These are phyloP conservation scores for Potentilla sterilis DNA, from an alignment of 306 rosid species.

Conservation along the genomic window DNA sequence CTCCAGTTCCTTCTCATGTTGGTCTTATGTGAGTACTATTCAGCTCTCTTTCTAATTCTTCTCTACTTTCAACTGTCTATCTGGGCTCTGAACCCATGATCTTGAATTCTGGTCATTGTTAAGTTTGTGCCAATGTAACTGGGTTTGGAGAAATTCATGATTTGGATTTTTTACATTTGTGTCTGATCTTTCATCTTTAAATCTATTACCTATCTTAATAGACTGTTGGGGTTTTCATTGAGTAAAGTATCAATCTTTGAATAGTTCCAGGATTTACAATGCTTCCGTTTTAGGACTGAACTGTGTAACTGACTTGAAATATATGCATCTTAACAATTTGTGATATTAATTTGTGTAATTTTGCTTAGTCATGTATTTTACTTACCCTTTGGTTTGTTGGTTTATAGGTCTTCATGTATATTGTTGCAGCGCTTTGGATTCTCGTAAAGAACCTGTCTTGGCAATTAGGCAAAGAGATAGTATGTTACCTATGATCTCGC, in stretches of 20 bases:
- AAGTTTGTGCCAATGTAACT: not conserved
- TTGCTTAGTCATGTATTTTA: not conserved
- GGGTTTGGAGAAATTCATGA: slow-evolving; percentile 11
- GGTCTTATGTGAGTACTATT: slow-evolving; percentile 47
- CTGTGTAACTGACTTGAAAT: not conserved
- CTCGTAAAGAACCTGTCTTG: slow-evolving; percentile 28
- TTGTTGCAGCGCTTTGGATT: slow-evolving; percentile 35
- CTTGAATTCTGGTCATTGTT: slow-evolving; percentile 19
- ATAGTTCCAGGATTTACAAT: not conserved
- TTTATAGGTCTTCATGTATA: slow-evolving; percentile 49
- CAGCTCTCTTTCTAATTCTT: not conserved
- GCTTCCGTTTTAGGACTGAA: not conserved
- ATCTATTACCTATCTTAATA: not conserved
- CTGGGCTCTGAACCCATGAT: slow-evolving; percentile 36
- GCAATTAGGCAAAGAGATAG: slow-evolving; percentile 37
- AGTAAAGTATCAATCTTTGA: not conserved
- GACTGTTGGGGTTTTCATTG: not conserved
- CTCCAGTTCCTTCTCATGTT: slow-evolving; percentile 28
- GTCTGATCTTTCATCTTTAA: not conserved
- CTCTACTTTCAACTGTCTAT: not conserved
- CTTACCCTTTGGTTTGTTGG: slow-evolving; percentile 23
- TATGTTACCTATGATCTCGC: slow-evolving; percentile 59
- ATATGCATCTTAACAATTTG: not conserved
- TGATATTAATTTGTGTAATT: not conserved
- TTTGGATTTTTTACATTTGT: slow-evolving; percentile 4